Evolutionary conservation across 2,329 filamentous ascomycete species (phyloP).

Genomic region (Calonectria hawksworthii): DNA sequence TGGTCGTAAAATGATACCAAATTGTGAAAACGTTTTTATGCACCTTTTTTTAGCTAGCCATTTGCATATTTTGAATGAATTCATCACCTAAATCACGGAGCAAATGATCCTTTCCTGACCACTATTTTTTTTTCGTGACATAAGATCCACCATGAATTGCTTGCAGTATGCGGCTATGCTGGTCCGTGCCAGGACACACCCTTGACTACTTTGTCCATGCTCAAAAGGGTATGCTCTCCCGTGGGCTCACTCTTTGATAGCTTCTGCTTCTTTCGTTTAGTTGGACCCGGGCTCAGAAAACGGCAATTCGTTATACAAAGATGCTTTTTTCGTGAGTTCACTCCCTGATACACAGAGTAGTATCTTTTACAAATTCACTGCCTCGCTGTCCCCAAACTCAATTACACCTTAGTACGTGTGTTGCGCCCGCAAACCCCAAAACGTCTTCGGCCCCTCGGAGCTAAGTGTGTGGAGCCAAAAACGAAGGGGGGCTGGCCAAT

Average conservation of each 20-base stretch:
- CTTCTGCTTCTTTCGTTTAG: neutral
- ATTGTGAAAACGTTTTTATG: neutral
- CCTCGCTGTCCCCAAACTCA: neutral
- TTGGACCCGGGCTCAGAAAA: neutral
- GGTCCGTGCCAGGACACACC: neutral
- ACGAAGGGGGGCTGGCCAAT: neutral
- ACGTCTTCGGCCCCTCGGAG: neutral
- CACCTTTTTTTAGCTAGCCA: neutral
- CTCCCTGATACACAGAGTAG: neutral
- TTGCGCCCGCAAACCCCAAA: neutral
- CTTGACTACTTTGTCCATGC: neutral
- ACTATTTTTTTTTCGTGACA: neutral
- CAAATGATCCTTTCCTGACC: neutral
- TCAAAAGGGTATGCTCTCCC: neutral
- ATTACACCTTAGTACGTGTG: neutral
- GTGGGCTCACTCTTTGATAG: neutral
- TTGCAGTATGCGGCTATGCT: neutral
- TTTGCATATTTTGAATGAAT: constrained; percentile 4
- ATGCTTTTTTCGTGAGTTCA: neutral
- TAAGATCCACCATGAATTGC: neutral
- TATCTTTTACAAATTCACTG: constrained; percentile 9
- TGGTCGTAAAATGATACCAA: constrained; percentile 1
- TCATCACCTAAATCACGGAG: neutral
- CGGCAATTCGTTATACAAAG: neutral
- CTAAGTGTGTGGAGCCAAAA: neutral